Base-by-base conservation (phyloP, 306 rosid genomes). In the Glycine latifolia region DNA sequence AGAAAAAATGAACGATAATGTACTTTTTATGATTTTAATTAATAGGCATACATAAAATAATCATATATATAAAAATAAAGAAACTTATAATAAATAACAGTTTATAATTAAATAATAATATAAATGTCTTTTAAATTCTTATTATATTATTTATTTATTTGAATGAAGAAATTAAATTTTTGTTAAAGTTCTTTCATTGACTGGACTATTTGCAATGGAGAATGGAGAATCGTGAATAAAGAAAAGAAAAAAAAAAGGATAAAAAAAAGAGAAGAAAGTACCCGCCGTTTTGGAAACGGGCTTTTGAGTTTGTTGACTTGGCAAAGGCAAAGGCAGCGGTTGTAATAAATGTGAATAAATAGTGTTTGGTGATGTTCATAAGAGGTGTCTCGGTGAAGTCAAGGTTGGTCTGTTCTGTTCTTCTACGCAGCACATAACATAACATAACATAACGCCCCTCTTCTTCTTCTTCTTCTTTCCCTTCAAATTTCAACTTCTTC, bases 321-420 rank as follows among this genome's bases (percentile, higher is more conserved):
- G 69, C 44, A 43, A 26, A 26, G 31, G 31, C 31, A 10, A 46
- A 46, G 50, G 47, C 15, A 10, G 44, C 4, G 1, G 6, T 65
- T 13, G 16, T 3, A 69, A 69, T 68, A 67, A 41, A 63, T 35
- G 4, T 1, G 31, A 0, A 10, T 46, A 8, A 41, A 54, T 14
- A 82, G 15, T 49, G 71, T 46, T 54, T 15, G 62, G 52, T 74
- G 47, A 10, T 49, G 20, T 63, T 35, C 20, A 2, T 37, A 37
- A 55, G 48, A 35, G 10, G 8, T 11, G 5, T 11, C 44, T 63
- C 61, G 67, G 52, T 50, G 74, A 77, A 77, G 86, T 82, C 78
- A 82, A 82, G 73, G 52, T n/a, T 16, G 31, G 31, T 26, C 31
- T 26, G 31, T 26, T 26, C 31, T 26, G 16, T 46, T 41, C 59